Evolutionary conservation across 2,329 filamentous ascomycete species (phyloP), one percentile per base, ranked within the genome.

Genomic region (Mollisia scopiformis): DNA sequence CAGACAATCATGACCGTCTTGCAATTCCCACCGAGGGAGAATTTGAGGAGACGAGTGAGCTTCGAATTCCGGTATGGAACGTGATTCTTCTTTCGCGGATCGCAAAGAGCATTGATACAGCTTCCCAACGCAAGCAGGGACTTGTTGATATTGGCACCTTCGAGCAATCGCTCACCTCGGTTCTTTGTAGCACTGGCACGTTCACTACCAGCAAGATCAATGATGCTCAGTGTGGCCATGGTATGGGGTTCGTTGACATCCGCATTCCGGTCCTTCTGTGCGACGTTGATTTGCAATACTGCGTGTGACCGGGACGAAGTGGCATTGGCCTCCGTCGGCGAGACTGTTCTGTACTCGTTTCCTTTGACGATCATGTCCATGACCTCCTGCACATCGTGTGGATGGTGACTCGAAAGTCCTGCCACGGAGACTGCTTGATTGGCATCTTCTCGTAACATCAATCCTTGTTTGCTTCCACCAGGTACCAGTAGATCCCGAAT

Each of bases 1-100:
- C 95, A 99, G 27, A 99, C 95, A 75, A 99, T 98, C 95, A 99
- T 99, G 74, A 99, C 95, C 0, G 95, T 99, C 78, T 93, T 96
- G 83, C 95, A 99, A 76, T 99, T 99, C 2, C 95, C 95, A 30
- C 95, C 95, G 0, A 99, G 85, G 0, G 94, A 97, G 77, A 99
- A 99, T 72, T 99, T 99, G 57, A 99, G 85, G 4, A 99, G 82
- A 56, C 95, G 88, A 0, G 95, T 99, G 57, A 99, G 88, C 73
- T 98, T 99, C 66, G 94, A 98, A 79, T 99, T 98, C 69, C 95
- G 88, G 79, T 99, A 99, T 0, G 95, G 95, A 14, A 99, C 91
- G 75, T 99, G 95, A 68, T 96, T 95, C 66, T 87, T 89, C 78
- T 95, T 96, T 55, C 92, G 87, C 4, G 91, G 87, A 73, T 99